A percentile compares a stretch with the other conserved stretches of the same genome.
Conservation (phyloP, 2,329 filamentous ascomycete genomes). For the Aureobasidium pullulans region DNA sequence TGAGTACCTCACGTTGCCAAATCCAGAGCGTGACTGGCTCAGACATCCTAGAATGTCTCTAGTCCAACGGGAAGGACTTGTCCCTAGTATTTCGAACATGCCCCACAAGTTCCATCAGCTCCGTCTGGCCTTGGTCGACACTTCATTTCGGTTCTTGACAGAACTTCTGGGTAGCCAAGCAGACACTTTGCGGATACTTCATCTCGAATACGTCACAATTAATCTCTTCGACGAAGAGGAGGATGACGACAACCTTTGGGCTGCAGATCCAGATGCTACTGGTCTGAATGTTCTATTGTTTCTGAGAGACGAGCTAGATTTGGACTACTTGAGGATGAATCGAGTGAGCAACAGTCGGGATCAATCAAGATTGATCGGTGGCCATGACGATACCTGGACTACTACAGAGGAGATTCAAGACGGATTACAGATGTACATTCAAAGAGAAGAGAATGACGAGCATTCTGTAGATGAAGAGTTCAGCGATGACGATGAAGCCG, state of each 20-base stretch:
- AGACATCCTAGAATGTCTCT: background rate
- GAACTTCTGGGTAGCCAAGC: background rate
- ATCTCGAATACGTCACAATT: background rate
- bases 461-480: background rate
- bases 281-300: background rate
- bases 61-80: background rate
- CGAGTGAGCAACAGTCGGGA: background rate
- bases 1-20: background rate
- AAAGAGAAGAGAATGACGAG: conserved; percentile 1
- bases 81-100: background rate
- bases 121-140: background rate
- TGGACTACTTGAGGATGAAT: background rate
- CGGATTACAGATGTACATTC: background rate
- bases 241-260: background rate
- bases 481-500: background rate
- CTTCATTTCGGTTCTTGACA: background rate
- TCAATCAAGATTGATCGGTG: background rate
- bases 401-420: background rate
- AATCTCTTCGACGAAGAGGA: background rate
- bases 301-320: background rate
- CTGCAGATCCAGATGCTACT: too few relatives aligned
- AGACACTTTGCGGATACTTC: background rate
- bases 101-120: background rate
- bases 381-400: background rate
- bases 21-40: background rate